Base-by-base conservation (phyloP, 2,329 filamentous ascomycete genomes). In the Clarireedia homoeocarpa region DNA sequence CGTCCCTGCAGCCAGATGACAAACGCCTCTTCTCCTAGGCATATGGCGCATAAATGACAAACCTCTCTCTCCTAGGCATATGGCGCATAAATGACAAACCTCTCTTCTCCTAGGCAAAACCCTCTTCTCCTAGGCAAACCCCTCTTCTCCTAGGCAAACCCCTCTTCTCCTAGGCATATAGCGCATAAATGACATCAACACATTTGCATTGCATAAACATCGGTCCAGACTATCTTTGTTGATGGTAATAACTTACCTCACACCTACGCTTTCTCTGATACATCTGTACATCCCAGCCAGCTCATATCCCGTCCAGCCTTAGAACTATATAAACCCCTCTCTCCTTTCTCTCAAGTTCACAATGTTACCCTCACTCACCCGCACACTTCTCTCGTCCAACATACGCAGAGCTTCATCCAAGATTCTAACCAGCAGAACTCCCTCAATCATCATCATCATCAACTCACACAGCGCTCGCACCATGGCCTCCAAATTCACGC, bases 401-500 rank as follows among this genome's bases (percentile, higher is more conserved):
- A 56, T 26, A n/a, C 42, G 10, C 10, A 36, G 6, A 38, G 15
- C 24, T 14, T 14, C 36, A 26, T 53, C 45, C 9, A 55, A 24
- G 7, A 34, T 30, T 15, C 20, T 26, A 15, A n/a, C 20, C 24
- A 24, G 23, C 2, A 46, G 20, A 46, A 5, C 44, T 15, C 14
- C 26, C 14, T 27, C 15, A 27, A 10, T 20, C 27, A 23, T 34
- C 26, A 23, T 34, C 26, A 4, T 34, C 17, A 4, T 34, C 17
- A 30, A 26, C 12, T 45, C 51, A 44, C 39, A 47, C 24, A 48
- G 10, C 48, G 4, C 48, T 14, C 58, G 61, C 46, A 66, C 53
- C 45, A 64, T 66, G 59, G 59, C 60, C 42, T 55, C 26, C 7
- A 50, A 48, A 10, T 48, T 59, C 9, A 71, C 74, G n/a, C 73